phyloP scores from a whole-genome alignment of 441 rosid genomes.

The Geranium incanum region DNA sequence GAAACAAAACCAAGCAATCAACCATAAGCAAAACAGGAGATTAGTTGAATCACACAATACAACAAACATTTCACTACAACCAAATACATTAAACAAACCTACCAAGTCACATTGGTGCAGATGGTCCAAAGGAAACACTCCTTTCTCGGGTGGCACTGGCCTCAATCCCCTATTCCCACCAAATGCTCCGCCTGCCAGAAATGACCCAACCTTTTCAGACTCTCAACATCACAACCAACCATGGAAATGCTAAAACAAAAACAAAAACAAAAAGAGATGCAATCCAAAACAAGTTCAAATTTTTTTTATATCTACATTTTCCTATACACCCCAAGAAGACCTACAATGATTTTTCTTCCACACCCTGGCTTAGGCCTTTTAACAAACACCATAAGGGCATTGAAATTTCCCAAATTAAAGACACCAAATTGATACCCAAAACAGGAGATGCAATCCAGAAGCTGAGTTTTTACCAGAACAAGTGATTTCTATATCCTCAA shows the following conservation, averaged over 20 bases:
- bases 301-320: background rate
- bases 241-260: background rate
- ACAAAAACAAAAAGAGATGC: background rate
- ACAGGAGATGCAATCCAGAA: no score
- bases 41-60: background rate
- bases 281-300: background rate
- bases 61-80: background rate
- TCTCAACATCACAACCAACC: constrained; percentile 1
- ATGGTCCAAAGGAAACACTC: constrained; percentile 88
- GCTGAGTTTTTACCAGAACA: no score
- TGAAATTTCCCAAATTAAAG: background rate
- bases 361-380: background rate
- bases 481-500: no score
- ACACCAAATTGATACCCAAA: background rate
- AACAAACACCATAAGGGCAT: background rate
- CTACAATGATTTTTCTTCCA: background rate
- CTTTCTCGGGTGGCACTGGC: constrained; percentile 91
- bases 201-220: background rate
- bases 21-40: background rate
- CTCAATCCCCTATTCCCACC: constrained; percentile 86
- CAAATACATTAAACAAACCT: constrained; percentile 16
- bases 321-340: background rate
- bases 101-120: constrained; percentile 77
- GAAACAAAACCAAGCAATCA: background rate
- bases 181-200: constrained; percentile 71